phyloP scores from a whole-genome alignment of 106 monocot genomes.

The Allium cepa region DNA sequence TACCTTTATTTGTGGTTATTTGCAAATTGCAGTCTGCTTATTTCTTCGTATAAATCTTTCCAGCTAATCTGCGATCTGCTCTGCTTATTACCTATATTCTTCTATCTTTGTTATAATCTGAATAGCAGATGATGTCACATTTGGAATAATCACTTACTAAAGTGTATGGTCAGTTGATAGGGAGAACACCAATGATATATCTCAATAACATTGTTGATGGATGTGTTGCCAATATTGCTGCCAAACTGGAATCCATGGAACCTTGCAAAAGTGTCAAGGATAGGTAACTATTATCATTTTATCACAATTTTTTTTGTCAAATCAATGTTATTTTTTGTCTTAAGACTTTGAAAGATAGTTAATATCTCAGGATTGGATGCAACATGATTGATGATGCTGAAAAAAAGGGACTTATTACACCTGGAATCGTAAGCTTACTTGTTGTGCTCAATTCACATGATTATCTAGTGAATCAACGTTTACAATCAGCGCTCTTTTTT shows the following conservation, averaged over 20 bases:
- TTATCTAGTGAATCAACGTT: neutral
- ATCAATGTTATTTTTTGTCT: neutral
- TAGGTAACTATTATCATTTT: conserved; percentile 31
- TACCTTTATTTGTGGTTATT: too few species aligned
- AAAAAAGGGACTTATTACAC: conserved; percentile 72
- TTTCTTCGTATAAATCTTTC: too few species aligned
- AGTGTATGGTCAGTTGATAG: conserved; percentile 57
- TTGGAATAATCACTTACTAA: neutral
- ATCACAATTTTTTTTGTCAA: neutral
- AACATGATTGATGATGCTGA: conserved; percentile 95
- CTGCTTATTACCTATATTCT: too few species aligned
- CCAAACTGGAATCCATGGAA: conserved; percentile 97
- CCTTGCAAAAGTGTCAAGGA: conserved; percentile 98
- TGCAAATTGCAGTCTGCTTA: too few species aligned
- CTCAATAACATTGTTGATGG: conserved; percentile 85
- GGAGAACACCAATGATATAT: conserved; percentile 96
- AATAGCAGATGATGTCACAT: neutral
- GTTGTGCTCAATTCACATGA: neutral
- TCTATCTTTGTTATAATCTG: too few species aligned
- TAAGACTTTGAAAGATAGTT: neutral
- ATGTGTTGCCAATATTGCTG: conserved; percentile 94
- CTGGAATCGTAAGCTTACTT: conserved; percentile 41
- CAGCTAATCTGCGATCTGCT: too few species aligned
- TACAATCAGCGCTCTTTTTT: conserved; percentile 3
- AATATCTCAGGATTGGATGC: conserved; percentile 62